Evolutionary conservation across 495 filamentous ascomycete species (phyloP).

Genomic region (Hyaloscypha bicolor): DNA sequence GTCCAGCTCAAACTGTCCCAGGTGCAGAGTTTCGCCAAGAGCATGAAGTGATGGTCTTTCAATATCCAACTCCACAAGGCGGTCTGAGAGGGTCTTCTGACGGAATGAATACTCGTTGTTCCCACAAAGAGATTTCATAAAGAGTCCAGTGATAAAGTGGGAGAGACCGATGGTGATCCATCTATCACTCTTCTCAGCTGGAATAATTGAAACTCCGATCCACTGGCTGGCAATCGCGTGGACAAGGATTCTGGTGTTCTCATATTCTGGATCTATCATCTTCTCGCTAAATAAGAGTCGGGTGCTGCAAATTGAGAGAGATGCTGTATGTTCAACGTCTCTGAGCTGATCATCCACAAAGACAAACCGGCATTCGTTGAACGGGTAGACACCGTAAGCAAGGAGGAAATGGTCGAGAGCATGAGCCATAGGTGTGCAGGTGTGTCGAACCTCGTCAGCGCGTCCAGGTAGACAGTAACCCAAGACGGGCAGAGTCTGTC

Average conservation of each 20-base stretch:
- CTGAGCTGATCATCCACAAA: conserved; percentile 86
- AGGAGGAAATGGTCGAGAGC: conserved; percentile 86
- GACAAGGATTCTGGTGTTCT: conserved; percentile 73
- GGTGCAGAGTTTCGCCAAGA: conserved; percentile 72
- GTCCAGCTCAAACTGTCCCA: conserved; percentile 82
- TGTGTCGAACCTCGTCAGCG: conserved; percentile 76
- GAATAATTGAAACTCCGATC: conserved; percentile 86
- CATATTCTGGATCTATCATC: conserved; percentile 79
- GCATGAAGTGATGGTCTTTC: conserved; percentile 80
- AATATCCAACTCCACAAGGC: conserved; percentile 78
- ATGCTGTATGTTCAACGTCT: conserved; percentile 75
- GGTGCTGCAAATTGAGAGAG: conserved; percentile 84
- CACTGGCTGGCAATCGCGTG: conserved; percentile 91
- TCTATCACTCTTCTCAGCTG: conserved; percentile 74
- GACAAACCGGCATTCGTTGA: conserved; percentile 75
- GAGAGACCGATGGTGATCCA: conserved; percentile 93
- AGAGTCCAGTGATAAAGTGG: conserved; percentile 90
- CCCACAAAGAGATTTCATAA: conserved; percentile 84
- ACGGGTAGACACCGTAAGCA: conserved; percentile 84
- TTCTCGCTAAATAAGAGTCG: conserved; percentile 80
- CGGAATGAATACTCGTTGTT: conserved; percentile 93
- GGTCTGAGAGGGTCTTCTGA: conserved; percentile 83
- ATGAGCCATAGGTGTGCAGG: conserved; percentile 57
- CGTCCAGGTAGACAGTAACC: conserved; percentile 89
- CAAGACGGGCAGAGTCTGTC: conserved; percentile 77